These are phyloP conservation scores for Oxytropis ochrocephala DNA, from an alignment of 306 rosid species.

Conservation along the genomic window DNA sequence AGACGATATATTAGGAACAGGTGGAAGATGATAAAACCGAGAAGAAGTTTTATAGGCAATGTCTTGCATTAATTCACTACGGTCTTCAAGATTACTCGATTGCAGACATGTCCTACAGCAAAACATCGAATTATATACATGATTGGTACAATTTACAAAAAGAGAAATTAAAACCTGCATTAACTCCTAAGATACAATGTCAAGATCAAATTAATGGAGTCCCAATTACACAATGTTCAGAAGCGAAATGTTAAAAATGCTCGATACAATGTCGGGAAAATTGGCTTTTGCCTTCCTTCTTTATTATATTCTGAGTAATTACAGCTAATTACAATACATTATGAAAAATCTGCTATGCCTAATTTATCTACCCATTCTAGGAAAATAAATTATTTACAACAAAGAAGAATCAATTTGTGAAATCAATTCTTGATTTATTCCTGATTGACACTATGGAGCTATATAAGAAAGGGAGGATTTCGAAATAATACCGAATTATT, in stretches of 20 bases:
- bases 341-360: too few species aligned
- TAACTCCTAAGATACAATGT: not conserved
- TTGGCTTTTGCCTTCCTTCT: too few species aligned
- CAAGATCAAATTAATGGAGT: not conserved
- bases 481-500: slow-evolving; percentile 56
- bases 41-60: slow-evolving; percentile 69
- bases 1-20: slow-evolving; percentile 43
- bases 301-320: too few species aligned
- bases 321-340: too few species aligned
- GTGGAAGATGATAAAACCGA: slow-evolving; percentile 59
- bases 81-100: slow-evolving; percentile 91
- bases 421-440: too few species aligned
- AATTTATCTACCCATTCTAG: too few species aligned
- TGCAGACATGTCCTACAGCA: slow-evolving; percentile 59
- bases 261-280: not conserved
- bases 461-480: slow-evolving; percentile 3
- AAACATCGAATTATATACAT: too few species aligned
- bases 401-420: too few species aligned
- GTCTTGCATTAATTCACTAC: slow-evolving; percentile 60
- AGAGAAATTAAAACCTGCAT: too few species aligned
- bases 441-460: too few species aligned
- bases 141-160: too few species aligned
- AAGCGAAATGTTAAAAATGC: not conserved
- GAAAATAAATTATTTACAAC: too few species aligned
- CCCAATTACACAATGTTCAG: not conserved